phyloP scores from a whole-genome alignment of 78 protist genomes.

The Speleostelium caveatum region DNA sequence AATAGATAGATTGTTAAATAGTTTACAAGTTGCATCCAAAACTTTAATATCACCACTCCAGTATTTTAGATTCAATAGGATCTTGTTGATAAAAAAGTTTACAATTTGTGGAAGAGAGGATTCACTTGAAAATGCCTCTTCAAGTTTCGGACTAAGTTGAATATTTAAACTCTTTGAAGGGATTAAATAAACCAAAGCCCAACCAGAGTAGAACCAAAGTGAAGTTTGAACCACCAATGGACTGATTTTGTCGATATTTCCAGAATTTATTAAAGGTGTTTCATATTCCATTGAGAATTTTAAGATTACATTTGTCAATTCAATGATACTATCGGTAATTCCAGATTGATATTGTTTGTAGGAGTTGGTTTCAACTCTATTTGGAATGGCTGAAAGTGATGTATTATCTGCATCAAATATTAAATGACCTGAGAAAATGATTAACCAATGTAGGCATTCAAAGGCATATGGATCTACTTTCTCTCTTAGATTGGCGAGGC shows the following conservation, averaged over 20 bases:
- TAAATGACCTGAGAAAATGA: constrained; percentile 45
- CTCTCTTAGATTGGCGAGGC: background rate
- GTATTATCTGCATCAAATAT: constrained; percentile 40
- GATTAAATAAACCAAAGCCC: constrained; percentile 42
- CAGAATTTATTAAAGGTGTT: constrained; percentile 7
- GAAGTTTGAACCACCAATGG: constrained; percentile 46
- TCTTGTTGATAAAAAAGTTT: constrained; percentile 13
- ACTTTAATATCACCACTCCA: constrained; percentile 39
- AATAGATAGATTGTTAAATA: background rate
- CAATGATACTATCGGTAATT: constrained; percentile 17
- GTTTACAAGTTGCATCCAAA: background rate
- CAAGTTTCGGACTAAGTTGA: background rate
- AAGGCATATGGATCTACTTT: background rate
- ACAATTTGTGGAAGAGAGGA: background rate
- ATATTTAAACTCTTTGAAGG: constrained; percentile 25
- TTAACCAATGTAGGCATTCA: constrained; percentile 69
- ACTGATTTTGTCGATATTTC: background rate
- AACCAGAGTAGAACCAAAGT: constrained; percentile 44
- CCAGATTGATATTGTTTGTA: constrained; percentile 1
- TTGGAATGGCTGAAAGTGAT: constrained; percentile 35
- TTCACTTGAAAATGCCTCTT: background rate
- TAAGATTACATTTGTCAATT: constrained; percentile 23
- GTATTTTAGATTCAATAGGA: constrained; percentile 14
- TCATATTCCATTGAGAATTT: constrained; percentile 45
- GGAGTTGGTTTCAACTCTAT: constrained; percentile 10